These are phyloP conservation scores for Solanum hybrid DNA, from an alignment of 305 asterid genomes.

Conservation along the genomic window DNA sequence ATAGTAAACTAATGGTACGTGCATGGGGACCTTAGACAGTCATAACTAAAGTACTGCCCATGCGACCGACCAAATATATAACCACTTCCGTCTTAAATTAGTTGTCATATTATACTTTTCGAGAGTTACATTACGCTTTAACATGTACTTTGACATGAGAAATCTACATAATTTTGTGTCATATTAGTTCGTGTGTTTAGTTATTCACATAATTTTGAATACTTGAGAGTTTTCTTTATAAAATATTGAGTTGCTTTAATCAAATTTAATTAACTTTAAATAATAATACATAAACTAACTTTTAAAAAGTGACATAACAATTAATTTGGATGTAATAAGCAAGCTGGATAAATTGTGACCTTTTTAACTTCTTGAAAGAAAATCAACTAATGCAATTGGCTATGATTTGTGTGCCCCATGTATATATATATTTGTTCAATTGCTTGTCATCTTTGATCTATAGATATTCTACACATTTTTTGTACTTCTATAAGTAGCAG, in stretches of 20 bases:
- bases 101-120: background rate
- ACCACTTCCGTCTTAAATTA: background rate
- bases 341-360: background rate
- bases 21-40: background rate
- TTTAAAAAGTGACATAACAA: accelerated
- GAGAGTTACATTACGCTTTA: background rate
- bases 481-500: background rate
- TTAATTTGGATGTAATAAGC: background rate
- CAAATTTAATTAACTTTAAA: background rate
- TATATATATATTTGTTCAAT: background rate
- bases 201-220: background rate
- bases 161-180: no score
- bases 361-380: background rate
- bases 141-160: background rate
- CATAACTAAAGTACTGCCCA: background rate
- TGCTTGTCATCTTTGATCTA: background rate
- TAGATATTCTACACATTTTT: background rate
- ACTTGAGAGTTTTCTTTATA: background rate
- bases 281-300: background rate
- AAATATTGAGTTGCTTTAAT: background rate
- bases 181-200: no score
- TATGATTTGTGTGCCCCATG: background rate
- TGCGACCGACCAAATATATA: background rate
- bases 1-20: background rate
- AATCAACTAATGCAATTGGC: background rate